phyloP scores from a whole-genome alignment of 257 asterid genomes.

The Nicotiana obtusifolia region DNA sequence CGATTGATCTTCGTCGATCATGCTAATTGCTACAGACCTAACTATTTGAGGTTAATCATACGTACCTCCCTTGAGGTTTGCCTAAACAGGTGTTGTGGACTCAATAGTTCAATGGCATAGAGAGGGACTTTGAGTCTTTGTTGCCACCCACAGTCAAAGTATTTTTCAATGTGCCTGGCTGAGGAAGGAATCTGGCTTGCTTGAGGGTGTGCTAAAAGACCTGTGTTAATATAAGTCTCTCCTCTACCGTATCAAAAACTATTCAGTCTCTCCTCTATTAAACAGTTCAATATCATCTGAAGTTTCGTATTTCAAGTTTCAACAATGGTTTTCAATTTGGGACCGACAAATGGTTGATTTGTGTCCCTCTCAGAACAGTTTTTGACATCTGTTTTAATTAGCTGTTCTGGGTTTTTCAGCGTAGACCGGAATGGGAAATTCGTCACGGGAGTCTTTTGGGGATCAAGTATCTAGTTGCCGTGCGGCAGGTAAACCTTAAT shows the following conservation, averaged over 20 bases:
- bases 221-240: neutral
- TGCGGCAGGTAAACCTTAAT: conserved; percentile 66
- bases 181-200: neutral
- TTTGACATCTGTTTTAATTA: conserved; percentile 41
- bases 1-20: neutral
- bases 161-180: neutral
- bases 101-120: neutral
- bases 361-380: neutral
- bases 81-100: neutral
- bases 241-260: neutral
- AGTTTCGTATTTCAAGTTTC: neutral
- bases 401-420: conserved; percentile 66
- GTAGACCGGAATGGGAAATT: conserved; percentile 99
- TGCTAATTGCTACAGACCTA: neutral
- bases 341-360: neutral
- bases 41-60: conserved; percentile 5
- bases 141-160: neutral
- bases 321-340: neutral
- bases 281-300: neutral
- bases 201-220: neutral
- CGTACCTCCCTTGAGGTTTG: neutral
- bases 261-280: neutral
- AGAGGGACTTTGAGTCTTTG: neutral
- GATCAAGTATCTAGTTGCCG: conserved; percentile 90
- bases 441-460: conserved; percentile 99